Evolutionary conservation across 768 basidiomycete genomes (phyloP), one percentile per base, ranked within the genome.

Genomic region (Leucogyrophana mollusca): DNA sequence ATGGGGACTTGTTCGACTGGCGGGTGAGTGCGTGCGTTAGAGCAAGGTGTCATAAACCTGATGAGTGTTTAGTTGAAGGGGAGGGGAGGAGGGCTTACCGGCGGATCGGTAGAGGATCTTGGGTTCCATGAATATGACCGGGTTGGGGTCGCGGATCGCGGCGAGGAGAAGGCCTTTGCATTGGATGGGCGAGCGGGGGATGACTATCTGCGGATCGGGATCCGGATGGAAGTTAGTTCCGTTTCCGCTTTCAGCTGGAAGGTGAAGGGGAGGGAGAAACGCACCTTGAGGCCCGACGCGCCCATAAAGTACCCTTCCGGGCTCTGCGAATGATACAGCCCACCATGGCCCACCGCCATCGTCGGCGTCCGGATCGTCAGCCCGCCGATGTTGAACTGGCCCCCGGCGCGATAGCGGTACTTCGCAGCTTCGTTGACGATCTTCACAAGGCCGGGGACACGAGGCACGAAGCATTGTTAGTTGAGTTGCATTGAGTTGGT

Each of bases 341-440:
- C 94, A 34, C 94, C 94, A 59, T 97, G 94, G 4, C 83, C 75
- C n/a, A 97, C 94, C 7, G 91, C 81, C 85, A 94, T 94, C 8
- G 89, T 87, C 1, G 93, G 93, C 24, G 87, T 84, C 20, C 90
- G 81, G 39, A 93, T 79, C 1, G 90, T 94, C 17, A 93, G 70
- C 4, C 80, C 80, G 17, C 93, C 92, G n/a, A 84, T 85, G 47
- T 89, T 82, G 66, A 78, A 94, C 41, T 78, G 73, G 0, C 91
- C 90, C 24, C 90, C 92, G 18, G 91, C 91, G 22, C 92, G 88
- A 60, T 92, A 97, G 27, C 92, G 78, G 53, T 86, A 82, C 66
- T 97, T 97, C 30, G 94, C 93, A 2, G 92, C 94, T 70, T 97
- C 94, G 53, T 95, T 96, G 33, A 96, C 92, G 17, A 96, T 74